Percentiles rank a stretch among this genome's conserved stretches.
Evolutionary conservation across 1,284 basidiomycete species (phyloP).

Genomic region (Boletus hoseneyae): DNA sequence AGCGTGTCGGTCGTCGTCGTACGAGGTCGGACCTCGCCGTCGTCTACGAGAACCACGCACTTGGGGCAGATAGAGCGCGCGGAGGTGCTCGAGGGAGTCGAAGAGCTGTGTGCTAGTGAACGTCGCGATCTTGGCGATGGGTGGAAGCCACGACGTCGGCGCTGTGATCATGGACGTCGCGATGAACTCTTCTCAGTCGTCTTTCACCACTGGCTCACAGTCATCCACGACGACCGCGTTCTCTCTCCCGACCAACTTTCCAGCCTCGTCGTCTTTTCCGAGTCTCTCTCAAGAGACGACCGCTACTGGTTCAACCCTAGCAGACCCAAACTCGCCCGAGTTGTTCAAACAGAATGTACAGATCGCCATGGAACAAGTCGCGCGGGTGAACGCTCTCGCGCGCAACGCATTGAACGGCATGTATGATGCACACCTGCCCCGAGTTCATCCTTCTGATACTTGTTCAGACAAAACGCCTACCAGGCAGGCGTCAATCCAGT

Average conservation of each 20-base stretch:
- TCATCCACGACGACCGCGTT: slow-evolving; percentile 17
- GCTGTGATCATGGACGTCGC: slow-evolving; percentile 13
- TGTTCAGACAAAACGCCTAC: slow-evolving; percentile 43
- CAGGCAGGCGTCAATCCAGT: slow-evolving; percentile 37
- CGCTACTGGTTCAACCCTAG: slow-evolving; percentile 15
- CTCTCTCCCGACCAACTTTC: slow-evolving; percentile 11
- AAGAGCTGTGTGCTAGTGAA: slow-evolving; percentile 20
- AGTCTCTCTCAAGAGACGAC: slow-evolving; percentile 29
- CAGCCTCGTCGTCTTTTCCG: slow-evolving; percentile 15
- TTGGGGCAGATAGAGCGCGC: slow-evolving; percentile 33
- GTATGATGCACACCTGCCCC: slow-evolving; percentile 29
- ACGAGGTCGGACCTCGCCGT: background rate
- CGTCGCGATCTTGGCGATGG: slow-evolving; percentile 22
- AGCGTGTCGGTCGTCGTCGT: slow-evolving; percentile 29
- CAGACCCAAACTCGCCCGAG: slow-evolving; percentile 44
- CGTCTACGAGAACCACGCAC: slow-evolving; percentile 35
- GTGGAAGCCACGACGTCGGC: slow-evolving; percentile 28
- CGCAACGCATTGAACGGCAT: slow-evolving; percentile 38
- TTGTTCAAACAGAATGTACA: slow-evolving; percentile 46
- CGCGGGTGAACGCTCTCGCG: slow-evolving; percentile 38
- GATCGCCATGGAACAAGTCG: slow-evolving; percentile 37
- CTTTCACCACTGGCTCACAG: slow-evolving; percentile 16
- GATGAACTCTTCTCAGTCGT: slow-evolving; percentile 19
- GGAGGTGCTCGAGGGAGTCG: slow-evolving; percentile 27
- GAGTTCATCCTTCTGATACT: background rate